Evolutionary conservation across 352 stramenopile species (phyloP).

Genomic region (Phytophthora crassamura): DNA sequence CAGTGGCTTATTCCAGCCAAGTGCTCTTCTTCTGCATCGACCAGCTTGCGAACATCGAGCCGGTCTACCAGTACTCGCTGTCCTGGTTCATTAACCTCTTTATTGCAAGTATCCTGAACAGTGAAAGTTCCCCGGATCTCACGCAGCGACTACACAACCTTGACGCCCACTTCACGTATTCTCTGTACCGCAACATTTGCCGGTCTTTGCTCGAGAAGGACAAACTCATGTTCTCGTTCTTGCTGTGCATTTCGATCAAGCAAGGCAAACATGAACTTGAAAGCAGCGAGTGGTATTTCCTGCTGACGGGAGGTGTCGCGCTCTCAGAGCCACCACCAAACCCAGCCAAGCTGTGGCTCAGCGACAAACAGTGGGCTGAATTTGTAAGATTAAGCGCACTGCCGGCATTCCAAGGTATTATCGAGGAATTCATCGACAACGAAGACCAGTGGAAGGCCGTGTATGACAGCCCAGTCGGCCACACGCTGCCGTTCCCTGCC

Average conservation of each 20-base stretch:
- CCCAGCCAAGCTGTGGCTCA: slow-evolving; percentile 90
- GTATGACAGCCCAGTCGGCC: slow-evolving; percentile 86
- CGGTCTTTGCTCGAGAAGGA: slow-evolving; percentile 94
- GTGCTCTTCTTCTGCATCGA: slow-evolving; percentile 96
- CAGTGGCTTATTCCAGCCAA: slow-evolving; percentile 90
- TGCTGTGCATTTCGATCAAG: slow-evolving; percentile 90
- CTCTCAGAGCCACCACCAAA: slow-evolving; percentile 92
- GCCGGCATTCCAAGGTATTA: slow-evolving; percentile 78
- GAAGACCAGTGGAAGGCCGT: slow-evolving; percentile 87
- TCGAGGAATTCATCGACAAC: slow-evolving; percentile 83
- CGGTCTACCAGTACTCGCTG: slow-evolving; percentile 94
- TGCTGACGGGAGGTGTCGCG: slow-evolving; percentile 93
- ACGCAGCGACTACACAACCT: slow-evolving; percentile 82
- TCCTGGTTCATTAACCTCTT: slow-evolving; percentile 95
- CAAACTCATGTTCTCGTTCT: slow-evolving; percentile 94
- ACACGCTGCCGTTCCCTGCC: slow-evolving; percentile 81
- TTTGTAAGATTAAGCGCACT: slow-evolving; percentile 90
- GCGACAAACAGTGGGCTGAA: slow-evolving; percentile 93
- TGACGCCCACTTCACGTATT: slow-evolving; percentile 92
- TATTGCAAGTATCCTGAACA: slow-evolving; percentile 88
- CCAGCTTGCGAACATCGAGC: slow-evolving; percentile 94
- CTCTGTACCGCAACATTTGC: slow-evolving; percentile 93
- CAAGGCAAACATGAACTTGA: slow-evolving; percentile 83
- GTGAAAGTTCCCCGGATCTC: slow-evolving; percentile 80
- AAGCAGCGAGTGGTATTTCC: slow-evolving; percentile 92